phyloP scores from a whole-genome alignment of 192 early-diverging fungal species.

The Backusella psychrophila region DNA sequence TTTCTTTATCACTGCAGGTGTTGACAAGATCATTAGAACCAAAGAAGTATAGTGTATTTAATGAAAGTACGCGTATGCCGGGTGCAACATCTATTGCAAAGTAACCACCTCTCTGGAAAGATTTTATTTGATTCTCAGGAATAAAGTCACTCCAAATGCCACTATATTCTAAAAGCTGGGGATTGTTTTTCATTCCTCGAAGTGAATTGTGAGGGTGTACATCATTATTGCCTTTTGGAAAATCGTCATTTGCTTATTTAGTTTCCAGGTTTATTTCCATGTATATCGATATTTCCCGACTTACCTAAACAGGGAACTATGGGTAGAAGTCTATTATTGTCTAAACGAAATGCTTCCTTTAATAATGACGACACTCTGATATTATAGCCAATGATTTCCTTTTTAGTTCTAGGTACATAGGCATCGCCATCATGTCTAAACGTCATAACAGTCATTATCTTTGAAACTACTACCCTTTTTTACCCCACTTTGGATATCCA shows the following conservation, averaged over 20 bases:
- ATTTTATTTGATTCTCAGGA: slow-evolving; percentile 54
- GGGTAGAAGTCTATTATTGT: slow-evolving; percentile 35
- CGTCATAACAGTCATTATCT: not conserved
- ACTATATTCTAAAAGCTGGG: slow-evolving; percentile 46
- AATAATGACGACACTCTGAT: slow-evolving; percentile 41
- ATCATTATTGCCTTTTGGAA: slow-evolving; percentile 63
- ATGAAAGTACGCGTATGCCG: slow-evolving; percentile 52
- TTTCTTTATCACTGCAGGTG: slow-evolving; percentile 51
- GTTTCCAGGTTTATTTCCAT: not conserved
- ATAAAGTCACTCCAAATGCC: slow-evolving; percentile 60
- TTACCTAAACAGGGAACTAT: slow-evolving; percentile 49
- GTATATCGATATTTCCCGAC: not conserved
- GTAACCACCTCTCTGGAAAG: slow-evolving; percentile 69
- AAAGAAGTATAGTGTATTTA: slow-evolving; percentile 77
- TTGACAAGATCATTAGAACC: slow-evolving; percentile 65
- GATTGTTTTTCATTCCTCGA: slow-evolving; percentile 35
- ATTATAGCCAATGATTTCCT: slow-evolving; percentile 63
- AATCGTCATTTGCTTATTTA: not conserved
- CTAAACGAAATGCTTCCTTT: slow-evolving; percentile 43
- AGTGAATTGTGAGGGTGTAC: slow-evolving; percentile 63
- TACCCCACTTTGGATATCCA: not conserved
- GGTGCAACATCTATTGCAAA: slow-evolving; percentile 57
- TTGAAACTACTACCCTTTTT: not conserved
- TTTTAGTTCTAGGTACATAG: slow-evolving; percentile 54
- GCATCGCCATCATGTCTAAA: slow-evolving; percentile 71